A percentile compares a stretch with the other conserved stretches of the same genome.
Evolutionary conservation across 2,329 filamentous ascomycete species (phyloP).

Genomic region (Tetracladium maxilliforme): DNA sequence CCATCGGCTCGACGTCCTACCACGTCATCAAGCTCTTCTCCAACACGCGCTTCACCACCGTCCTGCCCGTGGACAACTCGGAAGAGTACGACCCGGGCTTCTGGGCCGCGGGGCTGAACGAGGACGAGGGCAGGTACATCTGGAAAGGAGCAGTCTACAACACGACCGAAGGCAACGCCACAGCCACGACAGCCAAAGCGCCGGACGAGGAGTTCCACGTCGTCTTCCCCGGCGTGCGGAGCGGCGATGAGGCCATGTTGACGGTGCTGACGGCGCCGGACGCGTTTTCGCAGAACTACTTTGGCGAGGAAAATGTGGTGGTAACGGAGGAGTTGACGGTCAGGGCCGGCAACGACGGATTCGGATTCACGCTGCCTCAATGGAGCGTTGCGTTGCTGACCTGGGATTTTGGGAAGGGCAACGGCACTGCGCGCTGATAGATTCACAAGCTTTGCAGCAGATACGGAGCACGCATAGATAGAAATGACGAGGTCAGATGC

Average conservation of each 20-base stretch:
- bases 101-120: conserved; percentile 31
- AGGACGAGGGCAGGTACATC: conserved; percentile 22
- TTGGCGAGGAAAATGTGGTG: too few species aligned
- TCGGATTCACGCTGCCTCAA: too few species aligned
- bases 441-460: too few species aligned
- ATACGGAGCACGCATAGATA: too few species aligned
- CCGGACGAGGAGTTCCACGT: conserved; percentile 27
- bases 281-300: conserved; percentile 6
- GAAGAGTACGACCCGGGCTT: conserved; percentile 25
- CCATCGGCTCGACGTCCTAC: conserved; percentile 33
- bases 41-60: conserved; percentile 26
- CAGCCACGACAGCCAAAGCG: conserved; percentile 8
- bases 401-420: too few species aligned
- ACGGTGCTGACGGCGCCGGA: conserved; percentile 24
- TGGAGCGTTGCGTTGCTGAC: too few species aligned
- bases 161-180: too few species aligned
- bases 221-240: conserved; percentile 23
- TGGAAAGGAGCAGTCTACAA: conserved; percentile 40
- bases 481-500: too few species aligned
- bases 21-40: conserved; percentile 33
- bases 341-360: too few species aligned
- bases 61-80: conserved; percentile 24
- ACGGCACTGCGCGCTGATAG: too few species aligned
- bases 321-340: too few species aligned
- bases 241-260: conserved; percentile 23